Percentiles rank a stretch among this genome's conserved stretches.
phyloP scores from a whole-genome alignment of 208 protist genomes.

The Zelonia costaricensis region DNA sequence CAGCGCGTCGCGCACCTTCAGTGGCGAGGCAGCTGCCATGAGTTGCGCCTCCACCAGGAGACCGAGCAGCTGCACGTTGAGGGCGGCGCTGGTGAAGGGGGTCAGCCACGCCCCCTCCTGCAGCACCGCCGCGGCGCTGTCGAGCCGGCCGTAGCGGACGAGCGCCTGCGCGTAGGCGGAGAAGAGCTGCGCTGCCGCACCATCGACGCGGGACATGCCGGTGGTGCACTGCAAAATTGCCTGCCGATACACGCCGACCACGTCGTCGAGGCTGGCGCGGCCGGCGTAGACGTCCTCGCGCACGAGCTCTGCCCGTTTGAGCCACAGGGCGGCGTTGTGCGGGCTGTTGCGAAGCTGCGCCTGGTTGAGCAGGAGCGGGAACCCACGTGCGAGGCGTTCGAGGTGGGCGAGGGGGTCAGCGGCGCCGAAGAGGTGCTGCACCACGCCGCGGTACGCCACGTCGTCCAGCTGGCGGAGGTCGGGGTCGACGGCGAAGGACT shows the following conservation, averaged over 20 bases:
- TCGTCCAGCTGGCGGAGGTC: slow-evolving; percentile 36
- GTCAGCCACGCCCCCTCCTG: slow-evolving; percentile 65
- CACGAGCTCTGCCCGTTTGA: slow-evolving; percentile 78
- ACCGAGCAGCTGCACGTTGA: slow-evolving; percentile 71
- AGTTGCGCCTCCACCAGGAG: slow-evolving; percentile 59
- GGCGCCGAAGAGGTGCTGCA: slow-evolving; percentile 32
- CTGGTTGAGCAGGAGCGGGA: slow-evolving; percentile 70
- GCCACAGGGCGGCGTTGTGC: slow-evolving; percentile 54
- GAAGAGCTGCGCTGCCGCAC: slow-evolving; percentile 63
- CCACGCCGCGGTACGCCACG: slow-evolving; percentile 17
- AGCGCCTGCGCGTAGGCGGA: slow-evolving; percentile 46
- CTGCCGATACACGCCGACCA: slow-evolving; percentile 57
- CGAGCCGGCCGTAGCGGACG: slow-evolving; percentile 27
- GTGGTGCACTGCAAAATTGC: slow-evolving; percentile 69
- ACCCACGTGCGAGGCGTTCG: slow-evolving; percentile 33
- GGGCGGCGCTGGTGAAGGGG: slow-evolving; percentile 45
- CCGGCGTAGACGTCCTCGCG: slow-evolving; percentile 45
- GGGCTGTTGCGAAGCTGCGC: slow-evolving; percentile 56
- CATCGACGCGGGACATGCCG: slow-evolving; percentile 44
- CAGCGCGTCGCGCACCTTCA: slow-evolving; percentile 11
- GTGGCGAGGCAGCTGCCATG: slow-evolving; percentile 12
- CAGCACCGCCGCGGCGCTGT: slow-evolving; percentile 43
- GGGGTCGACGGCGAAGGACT: slow-evolving; percentile 62
- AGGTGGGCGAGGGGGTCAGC: slow-evolving; percentile 46
- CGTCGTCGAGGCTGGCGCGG: slow-evolving; percentile 24